Evolutionary conservation across 441 rosid species (phyloP).

Genomic region (Populus trichocarpa): DNA sequence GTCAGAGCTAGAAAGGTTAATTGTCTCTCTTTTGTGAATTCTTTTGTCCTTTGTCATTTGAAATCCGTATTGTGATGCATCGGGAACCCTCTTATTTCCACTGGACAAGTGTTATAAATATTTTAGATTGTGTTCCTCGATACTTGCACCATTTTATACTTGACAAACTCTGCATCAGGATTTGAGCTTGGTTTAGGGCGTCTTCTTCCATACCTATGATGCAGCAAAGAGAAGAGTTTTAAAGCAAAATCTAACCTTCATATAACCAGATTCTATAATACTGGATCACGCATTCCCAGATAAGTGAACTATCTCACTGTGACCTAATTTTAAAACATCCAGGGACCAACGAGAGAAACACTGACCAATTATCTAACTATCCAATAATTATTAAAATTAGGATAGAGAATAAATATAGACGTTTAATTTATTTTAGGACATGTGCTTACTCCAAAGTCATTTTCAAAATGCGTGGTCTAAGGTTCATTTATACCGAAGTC

Average conservation of each 20-base stretch:
- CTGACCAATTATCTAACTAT: too few relatives aligned
- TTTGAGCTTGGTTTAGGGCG: too few relatives aligned
- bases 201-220: not conserved
- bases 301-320: not conserved
- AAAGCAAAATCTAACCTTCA: not conserved
- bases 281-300: not conserved
- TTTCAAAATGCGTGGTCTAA: too few relatives aligned
- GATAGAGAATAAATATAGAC: too few relatives aligned
- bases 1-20: conserved; percentile 44
- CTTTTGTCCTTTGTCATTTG: too few relatives aligned
- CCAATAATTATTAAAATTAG: not conserved
- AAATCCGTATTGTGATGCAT: not conserved
- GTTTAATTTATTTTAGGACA: too few relatives aligned
- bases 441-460: too few relatives aligned
- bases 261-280: not conserved
- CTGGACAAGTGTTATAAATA: too few relatives aligned
- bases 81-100: not conserved
- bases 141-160: too few relatives aligned
- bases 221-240: not conserved
- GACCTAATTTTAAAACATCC: not conserved
- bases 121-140: too few relatives aligned
- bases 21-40: not conserved
- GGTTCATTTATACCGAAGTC: too few relatives aligned
- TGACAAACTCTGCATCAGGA: too few relatives aligned
- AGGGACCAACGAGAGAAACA: not conserved